A percentile compares a stretch with the other conserved stretches of the same genome.
Conservation (phyloP, 2,329 filamentous ascomycete species). For the Paracoccidioides brasiliensis region DNA sequence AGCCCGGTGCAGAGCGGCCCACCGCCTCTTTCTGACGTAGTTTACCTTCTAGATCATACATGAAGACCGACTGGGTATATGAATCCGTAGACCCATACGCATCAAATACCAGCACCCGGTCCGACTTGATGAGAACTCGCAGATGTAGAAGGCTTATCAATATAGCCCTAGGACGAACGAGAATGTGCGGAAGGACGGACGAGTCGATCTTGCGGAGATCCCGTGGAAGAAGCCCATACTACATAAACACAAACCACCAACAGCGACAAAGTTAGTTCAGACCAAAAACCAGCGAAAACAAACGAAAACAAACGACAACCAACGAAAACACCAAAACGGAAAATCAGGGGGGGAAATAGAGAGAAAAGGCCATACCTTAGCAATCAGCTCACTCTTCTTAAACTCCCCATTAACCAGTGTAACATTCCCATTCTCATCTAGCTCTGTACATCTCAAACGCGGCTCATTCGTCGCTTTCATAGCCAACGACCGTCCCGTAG, state of each 20-base stretch:
- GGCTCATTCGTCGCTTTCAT: conserved; percentile 72
- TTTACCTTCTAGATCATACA: conserved; percentile 93
- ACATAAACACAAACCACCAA: conserved; percentile 3
- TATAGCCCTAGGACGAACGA: conserved; percentile 84
- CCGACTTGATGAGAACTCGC: conserved; percentile 85
- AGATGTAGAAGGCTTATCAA: conserved; percentile 93
- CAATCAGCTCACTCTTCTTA: conserved; percentile 93
- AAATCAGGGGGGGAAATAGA: background rate
- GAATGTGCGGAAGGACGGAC: conserved; percentile 85
- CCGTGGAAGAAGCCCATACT: conserved; percentile 86
- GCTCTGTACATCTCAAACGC: conserved; percentile 82
- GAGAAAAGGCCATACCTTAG: conserved; percentile 49
- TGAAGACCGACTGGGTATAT: conserved; percentile 91
- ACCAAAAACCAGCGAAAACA: background rate
- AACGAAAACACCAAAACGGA: background rate
- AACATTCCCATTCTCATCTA: conserved; percentile 83
- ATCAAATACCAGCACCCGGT: conserved; percentile 89
- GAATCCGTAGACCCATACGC: conserved; percentile 90
- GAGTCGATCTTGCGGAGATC: conserved; percentile 97
- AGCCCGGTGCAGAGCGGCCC: conserved; percentile 39
- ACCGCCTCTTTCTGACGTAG: conserved; percentile 57
- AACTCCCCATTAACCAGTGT: conserved; percentile 91
- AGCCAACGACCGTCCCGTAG: conserved; percentile 54
- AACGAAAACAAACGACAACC: background rate
- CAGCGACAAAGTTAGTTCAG: background rate